These are phyloP conservation scores for Byssothecium circinans DNA, from an alignment of 2,329 filamentous ascomycete species.

Conservation along the genomic window DNA sequence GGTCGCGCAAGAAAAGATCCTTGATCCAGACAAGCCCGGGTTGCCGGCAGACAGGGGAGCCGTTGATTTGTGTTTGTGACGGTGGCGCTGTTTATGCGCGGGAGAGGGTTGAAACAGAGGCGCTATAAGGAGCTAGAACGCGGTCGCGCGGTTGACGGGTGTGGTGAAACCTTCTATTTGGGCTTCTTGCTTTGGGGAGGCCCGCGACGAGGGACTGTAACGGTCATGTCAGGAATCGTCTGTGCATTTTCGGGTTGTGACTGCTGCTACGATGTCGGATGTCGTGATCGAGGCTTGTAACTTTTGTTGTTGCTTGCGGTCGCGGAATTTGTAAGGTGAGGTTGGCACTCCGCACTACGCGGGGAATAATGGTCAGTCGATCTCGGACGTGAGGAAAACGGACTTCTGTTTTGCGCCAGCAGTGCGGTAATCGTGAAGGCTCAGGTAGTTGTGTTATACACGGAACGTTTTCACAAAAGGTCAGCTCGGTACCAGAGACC, in stretches of 20 bases:
- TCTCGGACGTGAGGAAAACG: too few species aligned
- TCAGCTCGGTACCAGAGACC: conserved; percentile 6
- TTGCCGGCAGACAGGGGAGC: not conserved
- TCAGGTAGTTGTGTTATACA: not conserved
- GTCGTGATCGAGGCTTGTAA: too few species aligned
- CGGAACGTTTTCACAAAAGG: not conserved
- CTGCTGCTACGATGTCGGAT: too few species aligned
- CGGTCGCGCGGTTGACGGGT: conserved; percentile 4
- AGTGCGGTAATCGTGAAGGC: not conserved
- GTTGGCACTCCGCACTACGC: too few species aligned
- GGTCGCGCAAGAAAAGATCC: not conserved
- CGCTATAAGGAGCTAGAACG: conserved; percentile 1
- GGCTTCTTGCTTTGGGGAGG: not conserved
- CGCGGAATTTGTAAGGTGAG: conserved; percentile 3
- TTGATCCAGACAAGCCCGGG: not conserved
- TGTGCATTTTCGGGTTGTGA: not conserved
- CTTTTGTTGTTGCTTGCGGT: too few species aligned
- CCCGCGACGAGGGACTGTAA: not conserved
- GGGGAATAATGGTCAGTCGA: not conserved
- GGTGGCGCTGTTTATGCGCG: conserved; percentile 7
- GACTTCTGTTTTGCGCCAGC: not conserved
- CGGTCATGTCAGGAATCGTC: not conserved
- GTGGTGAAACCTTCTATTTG: conserved; percentile 8
- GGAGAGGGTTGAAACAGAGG: conserved; percentile 7
- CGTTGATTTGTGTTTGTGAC: conserved; percentile 1